Percentiles rank a stretch among this genome's conserved stretches.
phyloP scores from a whole-genome alignment of 2,329 filamentous ascomycete genomes.

The Xylariaceae sp. region DNA sequence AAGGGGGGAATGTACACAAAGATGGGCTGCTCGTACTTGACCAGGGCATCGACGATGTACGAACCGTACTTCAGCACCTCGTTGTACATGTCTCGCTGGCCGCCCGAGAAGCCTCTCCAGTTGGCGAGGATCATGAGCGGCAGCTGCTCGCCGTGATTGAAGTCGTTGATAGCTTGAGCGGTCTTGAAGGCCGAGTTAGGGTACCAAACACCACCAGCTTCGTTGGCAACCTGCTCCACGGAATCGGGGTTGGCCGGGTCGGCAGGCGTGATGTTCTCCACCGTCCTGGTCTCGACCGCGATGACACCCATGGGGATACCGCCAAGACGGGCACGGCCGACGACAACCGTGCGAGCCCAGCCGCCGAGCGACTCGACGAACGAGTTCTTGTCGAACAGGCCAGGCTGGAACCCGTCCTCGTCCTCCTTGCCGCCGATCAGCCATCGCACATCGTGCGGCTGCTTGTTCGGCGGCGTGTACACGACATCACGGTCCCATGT shows the following conservation, averaged over 20 bases:
- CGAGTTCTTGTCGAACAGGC: conserved; percentile 93
- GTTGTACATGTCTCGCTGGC: conserved; percentile 99
- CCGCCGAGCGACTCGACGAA: conserved; percentile 96
- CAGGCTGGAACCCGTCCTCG: conserved; percentile 78
- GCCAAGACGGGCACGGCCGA: conserved; percentile 90
- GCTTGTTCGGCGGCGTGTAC: conserved; percentile 76
- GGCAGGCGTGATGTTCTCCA: conserved; percentile 94
- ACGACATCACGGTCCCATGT: conserved; percentile 88
- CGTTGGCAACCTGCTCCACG: conserved; percentile 88
- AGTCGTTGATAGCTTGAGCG: conserved; percentile 95
- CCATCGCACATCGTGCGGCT: conserved; percentile 88
- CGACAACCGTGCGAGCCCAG: conserved; percentile 94
- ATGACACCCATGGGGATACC: conserved; percentile 99
- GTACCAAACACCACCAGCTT: conserved; percentile 99
- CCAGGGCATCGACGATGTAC: conserved; percentile 95
- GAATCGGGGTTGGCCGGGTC: conserved; percentile 98
- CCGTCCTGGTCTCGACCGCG: conserved; percentile 87
- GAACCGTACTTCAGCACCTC: conserved; percentile 99
- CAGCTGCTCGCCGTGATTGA: conserved; percentile 97
- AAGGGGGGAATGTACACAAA: conserved; percentile 98
- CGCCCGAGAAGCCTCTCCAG: conserved; percentile 99
- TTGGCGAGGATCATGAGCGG: conserved; percentile 99
- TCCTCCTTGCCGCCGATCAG: conserved; percentile 85
- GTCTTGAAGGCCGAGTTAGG: conserved; percentile 99
- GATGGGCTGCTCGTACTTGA: conserved; percentile 97